Evolutionary conservation across 2,329 filamentous ascomycete species (phyloP), one percentile per base, ranked within the genome.

Genomic region (Pseudopyrenochaeta lycopersici): DNA sequence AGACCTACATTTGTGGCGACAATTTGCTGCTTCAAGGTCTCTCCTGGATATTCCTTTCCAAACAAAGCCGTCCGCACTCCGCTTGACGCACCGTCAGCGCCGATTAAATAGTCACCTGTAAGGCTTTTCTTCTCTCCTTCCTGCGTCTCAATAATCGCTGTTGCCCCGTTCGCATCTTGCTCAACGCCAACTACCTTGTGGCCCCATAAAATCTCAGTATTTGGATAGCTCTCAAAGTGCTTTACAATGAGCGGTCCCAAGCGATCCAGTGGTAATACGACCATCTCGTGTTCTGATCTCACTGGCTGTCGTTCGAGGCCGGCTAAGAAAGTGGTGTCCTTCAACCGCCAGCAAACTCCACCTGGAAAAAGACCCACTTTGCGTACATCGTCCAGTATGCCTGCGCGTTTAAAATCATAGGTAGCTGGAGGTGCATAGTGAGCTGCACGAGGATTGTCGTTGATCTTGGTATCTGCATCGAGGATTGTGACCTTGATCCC

Each of bases 401-500:
- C 86, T 0, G 86, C 86, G n/a, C 83, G 80, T 35, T 77, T 67
- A 43, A 89, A 79, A 52, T 86, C 85, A 33, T 82, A 82, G 38
- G 85, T 81, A 1, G 85, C 85, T 1, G 85, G 80, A 0, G 83
- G 78, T 3, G 82, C 84, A 67, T 88, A 88, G 70, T 88, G 84
- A 2, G 85, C 84, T 12, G 86, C 86, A 23, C 86, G 84, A 0
- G 86, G 86, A 52, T 85, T 84, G 52, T 82, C 77, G 73, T 87
- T 84, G 40, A 88, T 77, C 48, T 81, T 76, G 21, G 78, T 68
- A 1, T 81, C 78, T 2, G 81, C 81, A 62, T 89, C 86, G 47
- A 88, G 76, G 18, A 87, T 76, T 20, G 80, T 81, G 38, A 84
- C 80, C 27, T 78, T 73, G 54, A 87, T 83, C 39, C 79, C 77